A percentile compares a stretch with the other conserved stretches of the same genome.
These are phyloP conservation scores for Stagonosporopsis chrysanthemi DNA, from an alignment of 2,329 filamentous ascomycete species.

Conservation along the genomic window DNA sequence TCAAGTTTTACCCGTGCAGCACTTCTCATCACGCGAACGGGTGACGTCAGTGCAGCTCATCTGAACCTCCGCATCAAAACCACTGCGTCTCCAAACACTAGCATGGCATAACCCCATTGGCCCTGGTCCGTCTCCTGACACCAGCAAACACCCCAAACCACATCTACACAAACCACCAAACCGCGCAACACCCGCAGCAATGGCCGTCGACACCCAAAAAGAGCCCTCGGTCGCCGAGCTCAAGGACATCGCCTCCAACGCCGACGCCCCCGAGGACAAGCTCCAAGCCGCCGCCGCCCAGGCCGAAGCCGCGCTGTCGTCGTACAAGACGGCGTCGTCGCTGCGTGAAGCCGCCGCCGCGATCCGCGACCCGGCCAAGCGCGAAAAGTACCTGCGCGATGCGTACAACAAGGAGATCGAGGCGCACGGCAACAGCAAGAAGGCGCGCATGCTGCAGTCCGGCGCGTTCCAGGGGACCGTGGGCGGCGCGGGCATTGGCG, in stretches of 20 bases:
- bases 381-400: constrained; percentile 45
- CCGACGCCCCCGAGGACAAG: constrained; percentile 32
- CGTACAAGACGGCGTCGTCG: constrained; percentile 38
- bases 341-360: constrained; percentile 36
- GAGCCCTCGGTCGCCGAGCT: constrained; percentile 27
- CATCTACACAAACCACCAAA: neutral
- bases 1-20: constrained; percentile 25
- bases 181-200: neutral
- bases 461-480: constrained; percentile 52
- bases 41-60: constrained; percentile 30
- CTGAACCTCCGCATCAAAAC: constrained; percentile 13
- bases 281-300: constrained; percentile 41
- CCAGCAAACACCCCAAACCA: neutral
- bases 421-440: constrained; percentile 45
- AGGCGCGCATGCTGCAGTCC: constrained; percentile 42
- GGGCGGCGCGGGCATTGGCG: constrained; percentile 54
- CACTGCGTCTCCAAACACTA: neutral
- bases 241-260: constrained; percentile 29
- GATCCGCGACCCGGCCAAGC: constrained; percentile 43
- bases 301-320: constrained; percentile 40
- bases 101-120: constrained; percentile 16
- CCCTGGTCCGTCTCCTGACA: constrained; percentile 12
- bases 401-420: constrained; percentile 46
- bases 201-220: constrained; percentile 1
- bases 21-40: constrained; percentile 21